phyloP scores from a whole-genome alignment of 441 rosid genomes.

The Adansonia madagascariensis region DNA sequence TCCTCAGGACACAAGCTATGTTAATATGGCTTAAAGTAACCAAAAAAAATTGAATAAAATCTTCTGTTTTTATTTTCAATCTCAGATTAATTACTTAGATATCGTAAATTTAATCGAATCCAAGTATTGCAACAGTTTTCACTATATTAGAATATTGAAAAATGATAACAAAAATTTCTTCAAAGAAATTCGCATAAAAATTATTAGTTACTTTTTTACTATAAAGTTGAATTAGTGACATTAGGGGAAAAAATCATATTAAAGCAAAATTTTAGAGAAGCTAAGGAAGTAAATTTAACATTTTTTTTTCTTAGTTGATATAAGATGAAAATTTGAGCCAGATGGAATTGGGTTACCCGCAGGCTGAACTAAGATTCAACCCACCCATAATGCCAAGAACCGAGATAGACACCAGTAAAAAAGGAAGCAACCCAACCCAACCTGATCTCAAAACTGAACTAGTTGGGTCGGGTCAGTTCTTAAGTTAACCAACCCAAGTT shows the following conservation, averaged over 20 bases:
- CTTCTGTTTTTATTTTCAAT: constrained; percentile 6
- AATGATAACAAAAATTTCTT: background rate
- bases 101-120: background rate
- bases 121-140: constrained; percentile 2
- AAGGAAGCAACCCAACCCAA: background rate
- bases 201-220: background rate
- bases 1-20: background rate
- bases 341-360: background rate
- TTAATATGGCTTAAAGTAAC: background rate
- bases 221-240: background rate
- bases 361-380: constrained; percentile 1
- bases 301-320: background rate
- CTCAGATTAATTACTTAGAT: background rate
- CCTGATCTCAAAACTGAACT: background rate
- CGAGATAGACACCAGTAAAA: background rate
- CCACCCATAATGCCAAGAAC: background rate
- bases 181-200: background rate
- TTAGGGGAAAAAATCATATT: background rate
- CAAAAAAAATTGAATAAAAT: background rate
- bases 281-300: constrained; percentile 9
- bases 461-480: background rate
- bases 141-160: background rate
- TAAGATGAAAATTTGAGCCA: too few relatives aligned
- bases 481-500: background rate
- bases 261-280: background rate